Evolutionary conservation across 306 rosid genomes (phyloP).

Genomic region (Ochetophila trinervis): DNA sequence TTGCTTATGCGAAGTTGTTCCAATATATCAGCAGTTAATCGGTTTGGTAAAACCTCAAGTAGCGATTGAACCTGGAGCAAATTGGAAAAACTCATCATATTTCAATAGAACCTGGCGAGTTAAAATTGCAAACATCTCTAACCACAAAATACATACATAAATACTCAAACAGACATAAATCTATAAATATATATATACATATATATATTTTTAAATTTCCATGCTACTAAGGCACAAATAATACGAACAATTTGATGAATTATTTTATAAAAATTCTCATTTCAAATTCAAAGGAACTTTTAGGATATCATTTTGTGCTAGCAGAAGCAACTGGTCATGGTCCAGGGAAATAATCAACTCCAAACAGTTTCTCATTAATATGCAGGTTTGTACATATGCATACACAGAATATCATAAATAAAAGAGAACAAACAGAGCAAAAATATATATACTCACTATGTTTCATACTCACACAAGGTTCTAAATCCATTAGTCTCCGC

Average conservation of each 20-base stretch:
- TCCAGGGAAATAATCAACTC: constrained; percentile 13
- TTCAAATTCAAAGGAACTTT: not conserved
- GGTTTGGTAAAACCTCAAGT: constrained; percentile 83
- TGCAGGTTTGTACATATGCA: constrained; percentile 20
- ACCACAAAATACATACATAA: not conserved
- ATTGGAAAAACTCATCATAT: not conserved
- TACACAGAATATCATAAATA: not conserved
- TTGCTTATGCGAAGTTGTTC: constrained; percentile 98
- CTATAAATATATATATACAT: too few species aligned
- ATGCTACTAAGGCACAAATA: not conserved
- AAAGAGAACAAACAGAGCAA: constrained; percentile 4
- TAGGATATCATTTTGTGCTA: not conserved
- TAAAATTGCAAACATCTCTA: not conserved
- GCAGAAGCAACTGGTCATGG: not conserved
- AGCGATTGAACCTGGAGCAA: constrained; percentile 73
- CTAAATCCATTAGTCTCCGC: constrained; percentile 64
- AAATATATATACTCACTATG: constrained; percentile 56
- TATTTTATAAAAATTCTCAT: not conserved
- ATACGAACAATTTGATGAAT: not conserved
- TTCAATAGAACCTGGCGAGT: not conserved
- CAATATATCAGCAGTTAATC: constrained; percentile 77
- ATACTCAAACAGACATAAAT: too few species aligned
- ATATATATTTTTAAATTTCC: not conserved
- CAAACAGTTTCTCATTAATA: not conserved
- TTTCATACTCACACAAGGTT: constrained; percentile 98